These are phyloP conservation scores for Phytophthora meadii DNA, from an alignment of 352 stramenopile genomes.

Conservation along the genomic window DNA sequence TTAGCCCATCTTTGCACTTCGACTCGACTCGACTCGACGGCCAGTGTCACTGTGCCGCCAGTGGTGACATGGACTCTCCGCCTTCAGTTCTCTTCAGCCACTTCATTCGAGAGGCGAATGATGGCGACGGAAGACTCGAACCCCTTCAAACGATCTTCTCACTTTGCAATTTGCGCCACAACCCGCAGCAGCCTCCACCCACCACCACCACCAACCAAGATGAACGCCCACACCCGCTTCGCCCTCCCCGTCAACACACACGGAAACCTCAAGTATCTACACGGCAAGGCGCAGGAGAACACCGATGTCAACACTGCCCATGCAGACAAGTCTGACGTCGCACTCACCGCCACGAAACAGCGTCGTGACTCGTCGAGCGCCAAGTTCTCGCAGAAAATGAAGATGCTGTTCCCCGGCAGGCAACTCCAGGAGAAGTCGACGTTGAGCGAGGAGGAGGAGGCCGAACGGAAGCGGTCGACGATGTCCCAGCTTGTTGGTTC, in stretches of 20 bases:
- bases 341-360: background rate
- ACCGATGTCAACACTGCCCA: constrained; percentile 6
- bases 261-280: constrained; percentile 27
- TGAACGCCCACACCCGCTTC: constrained; percentile 31
- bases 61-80: constrained; percentile 1
- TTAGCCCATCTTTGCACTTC: too few relatives aligned
- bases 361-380: constrained; percentile 12
- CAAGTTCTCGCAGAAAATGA: constrained; percentile 32
- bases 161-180: constrained; percentile 28
- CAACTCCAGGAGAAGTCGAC: constrained; percentile 4
- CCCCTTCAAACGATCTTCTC: background rate
- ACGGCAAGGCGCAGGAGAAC: constrained; percentile 16
- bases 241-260: constrained; percentile 31
- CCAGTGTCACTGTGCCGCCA: too few relatives aligned
- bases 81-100: constrained; percentile 15
- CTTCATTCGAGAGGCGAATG: constrained; percentile 6
- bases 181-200: background rate
- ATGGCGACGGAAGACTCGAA: background rate
- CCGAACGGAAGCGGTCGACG: constrained; percentile 26
- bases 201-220: constrained; percentile 5
- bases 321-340: constrained; percentile 6
- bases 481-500: constrained; percentile 21
- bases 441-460: constrained; percentile 6
- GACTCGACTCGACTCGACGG: too few relatives aligned
- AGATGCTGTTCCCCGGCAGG: constrained; percentile 17